Evolutionary conservation across 208 protist genomes (phyloP).

Genomic region (Trypanosoma brucei): DNA sequence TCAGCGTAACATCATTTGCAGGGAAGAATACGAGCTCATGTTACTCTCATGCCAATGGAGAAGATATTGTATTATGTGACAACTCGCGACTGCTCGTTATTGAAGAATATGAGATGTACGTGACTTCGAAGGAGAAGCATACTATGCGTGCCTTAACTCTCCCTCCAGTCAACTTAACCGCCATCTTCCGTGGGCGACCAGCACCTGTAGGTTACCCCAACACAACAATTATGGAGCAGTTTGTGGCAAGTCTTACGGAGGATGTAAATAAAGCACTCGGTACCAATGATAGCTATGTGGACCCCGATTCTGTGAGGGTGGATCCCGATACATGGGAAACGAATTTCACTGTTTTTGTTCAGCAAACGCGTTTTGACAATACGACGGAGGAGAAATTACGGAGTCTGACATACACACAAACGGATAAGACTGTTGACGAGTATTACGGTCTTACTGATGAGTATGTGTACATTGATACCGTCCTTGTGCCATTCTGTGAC

Average conservation of each 20-base stretch:
- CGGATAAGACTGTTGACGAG: slow-evolving; percentile 18
- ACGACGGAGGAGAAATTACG: slow-evolving; percentile 17
- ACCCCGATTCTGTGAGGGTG: slow-evolving; percentile 18
- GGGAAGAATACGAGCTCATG: slow-evolving; percentile 10
- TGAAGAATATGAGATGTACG: slow-evolving; percentile 37
- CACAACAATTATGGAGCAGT: slow-evolving; percentile 7
- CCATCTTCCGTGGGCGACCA: slow-evolving; percentile 24
- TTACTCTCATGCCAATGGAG: slow-evolving; percentile 20
- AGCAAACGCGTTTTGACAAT: slow-evolving; percentile 40
- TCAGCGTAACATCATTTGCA: slow-evolving; percentile 20
- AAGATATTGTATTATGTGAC: slow-evolving; percentile 31
- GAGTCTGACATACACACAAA: slow-evolving; percentile 16
- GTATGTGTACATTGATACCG: slow-evolving; percentile 42
- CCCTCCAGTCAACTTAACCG: slow-evolving; percentile 24
- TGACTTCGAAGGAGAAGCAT: slow-evolving; percentile 17
- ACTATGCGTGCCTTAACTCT: slow-evolving; percentile 39
- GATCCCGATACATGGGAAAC: slow-evolving; percentile 36
- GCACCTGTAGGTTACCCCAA: slow-evolving; percentile 40
- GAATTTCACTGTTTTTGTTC: slow-evolving; percentile 34
- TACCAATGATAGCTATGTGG: slow-evolving; percentile 21
- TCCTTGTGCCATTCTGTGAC: slow-evolving; percentile 55
- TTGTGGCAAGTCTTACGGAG: slow-evolving; percentile 25
- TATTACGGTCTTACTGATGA: slow-evolving; percentile 66
- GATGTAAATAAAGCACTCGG: slow-evolving; percentile 25
- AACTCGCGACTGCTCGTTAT: slow-evolving; percentile 37